Evolutionary conservation across 176 grass and related monocot species (phyloP), one percentile per base, ranked within the genome.

Genomic region (Calamus simplicifolius): DNA sequence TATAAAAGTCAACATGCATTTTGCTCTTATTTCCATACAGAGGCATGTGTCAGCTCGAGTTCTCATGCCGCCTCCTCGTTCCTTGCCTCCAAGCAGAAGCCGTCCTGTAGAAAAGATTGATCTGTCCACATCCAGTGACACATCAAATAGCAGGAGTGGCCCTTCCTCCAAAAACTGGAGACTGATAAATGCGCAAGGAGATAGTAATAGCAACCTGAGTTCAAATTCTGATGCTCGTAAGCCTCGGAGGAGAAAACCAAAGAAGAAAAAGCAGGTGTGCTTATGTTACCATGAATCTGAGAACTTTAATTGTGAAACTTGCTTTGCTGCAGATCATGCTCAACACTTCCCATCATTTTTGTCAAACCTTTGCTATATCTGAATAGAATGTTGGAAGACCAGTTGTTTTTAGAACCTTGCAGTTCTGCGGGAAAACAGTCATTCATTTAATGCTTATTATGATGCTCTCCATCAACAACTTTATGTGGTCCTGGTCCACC

Each of bases 161-260:
- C 58, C 53, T 60, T 80, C 84, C 4, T 80, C 66, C 70, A 89
- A 68, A 72, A 85, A 66, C 48, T 83, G 75, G 55, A 92, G 81
- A 67, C 50, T 64, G 35, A 31, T 73, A 62, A 81, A 76, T 79
- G 38, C 27, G 54, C 10, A 67, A 38, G 61, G 59, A 48, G 81
- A 85, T 70, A 56, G 72, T 21, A 73, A 67, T 7, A 89, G 85
- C 70, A 93, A 82, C 61, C 57, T 99, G 63, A 93, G 94, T 74
- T 99, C 94, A 52, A 92, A 88, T 78, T 99, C 88, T 66, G 94
- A 99, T 81, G 88, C 73, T 58, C 94, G 85, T 52, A 92, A 92
- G 48, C 84, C 81, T 15, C 76, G 93, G 15, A 97, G 92, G 66
- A 91, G 93, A 66, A 92, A 73, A 62, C 93, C 63, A 56, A 96